Evolutionary conservation across 228 moss, liverwort and hornwort species (phyloP).

Genomic region (Sphagnum magellanicum): DNA sequence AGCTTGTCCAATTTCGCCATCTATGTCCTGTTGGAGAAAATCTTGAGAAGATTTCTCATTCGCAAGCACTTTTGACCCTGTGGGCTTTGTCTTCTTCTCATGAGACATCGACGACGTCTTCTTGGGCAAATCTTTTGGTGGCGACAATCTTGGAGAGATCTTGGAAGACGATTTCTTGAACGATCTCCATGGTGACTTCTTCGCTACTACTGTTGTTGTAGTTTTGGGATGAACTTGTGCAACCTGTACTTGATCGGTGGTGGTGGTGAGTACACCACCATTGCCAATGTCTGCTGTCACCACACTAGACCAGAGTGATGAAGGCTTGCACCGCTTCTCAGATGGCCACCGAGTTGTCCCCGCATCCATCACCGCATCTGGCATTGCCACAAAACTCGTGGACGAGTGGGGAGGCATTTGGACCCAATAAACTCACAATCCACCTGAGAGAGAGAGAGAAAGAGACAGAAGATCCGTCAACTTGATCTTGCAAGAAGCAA

Average conservation of each 20-base stretch:
- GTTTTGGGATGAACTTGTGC: no score
- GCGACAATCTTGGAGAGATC: conserved; percentile 34
- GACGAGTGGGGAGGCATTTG: conserved; percentile 32
- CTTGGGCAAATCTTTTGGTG: conserved; percentile 8
- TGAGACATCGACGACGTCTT: neutral
- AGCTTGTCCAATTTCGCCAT: conserved; percentile 19
- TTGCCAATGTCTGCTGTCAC: no score
- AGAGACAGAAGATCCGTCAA: no score
- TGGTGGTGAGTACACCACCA: no score
- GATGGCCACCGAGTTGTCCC: neutral
- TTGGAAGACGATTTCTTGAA: conserved; percentile 23
- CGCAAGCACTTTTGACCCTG: no score
- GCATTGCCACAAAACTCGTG: conserved; percentile 26
- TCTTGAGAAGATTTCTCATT: no score
- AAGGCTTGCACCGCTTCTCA: conserved; percentile 1
- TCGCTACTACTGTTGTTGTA: neutral
- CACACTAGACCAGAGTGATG: no score
- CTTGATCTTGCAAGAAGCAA: no score
- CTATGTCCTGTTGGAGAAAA: no score
- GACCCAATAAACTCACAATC: no score
- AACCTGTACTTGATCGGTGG: no score
- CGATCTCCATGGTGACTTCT: conserved; percentile 23
- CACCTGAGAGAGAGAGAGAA: no score
- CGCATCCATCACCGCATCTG: conserved; percentile 15
- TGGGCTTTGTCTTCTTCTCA: conserved; percentile 3